Base-by-base conservation (phyloP, 768 basidiomycete species). In the Tylopilus rubrobrunneus region DNA sequence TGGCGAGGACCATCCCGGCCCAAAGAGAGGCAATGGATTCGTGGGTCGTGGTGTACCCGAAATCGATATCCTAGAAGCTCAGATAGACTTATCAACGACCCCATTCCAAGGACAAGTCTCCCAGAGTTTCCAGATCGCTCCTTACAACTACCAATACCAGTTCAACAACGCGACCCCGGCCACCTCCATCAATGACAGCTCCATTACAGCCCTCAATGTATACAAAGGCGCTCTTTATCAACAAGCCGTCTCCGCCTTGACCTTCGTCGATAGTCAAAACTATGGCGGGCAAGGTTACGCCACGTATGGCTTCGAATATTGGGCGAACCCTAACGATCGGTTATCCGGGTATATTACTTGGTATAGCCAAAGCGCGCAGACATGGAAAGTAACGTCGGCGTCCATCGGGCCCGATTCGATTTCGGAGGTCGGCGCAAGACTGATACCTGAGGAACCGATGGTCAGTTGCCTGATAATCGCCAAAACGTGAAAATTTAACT, bases 371-470 rank as follows among this genome's bases (percentile, higher is more conserved):
- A 86, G 82, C 6, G 56, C 74, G 37, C 71, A 79, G 62, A 79
- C 87, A 0, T 98, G 95, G 93, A 85, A 77, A 29, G 70, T 89
- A 44, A 83, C 80, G 10, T 71, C 89, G 1, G 76, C 71, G 4
- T 74, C 89, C 3, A 71, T 93, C n/a, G 87, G 83, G 5, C 71
- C 92, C 2, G 85, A 94, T 70, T 23, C 79, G 0, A 64, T 60
- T 5, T 73, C 81, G 0, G 56, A 84, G 51, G 76, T 98, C 46
- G 75, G 80, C 34, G 74, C 79, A 61, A 77, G 95, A 33, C 63
- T 94, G 15, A 84, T 83, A 52, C 77, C 92, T 5, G 91, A 95
- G 64, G 97, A 99, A 68, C 96, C 97, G 2, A 87, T 98, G 93
- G 91, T 92, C 60, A 57, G 83, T 73, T 48, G 49, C 56, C 53